A percentile compares a stretch with the other conserved stretches of the same genome.
Conservation (phyloP, 2,329 filamentous ascomycete species). For the Ophiognomonia clavigignenti-juglandacearum region DNA sequence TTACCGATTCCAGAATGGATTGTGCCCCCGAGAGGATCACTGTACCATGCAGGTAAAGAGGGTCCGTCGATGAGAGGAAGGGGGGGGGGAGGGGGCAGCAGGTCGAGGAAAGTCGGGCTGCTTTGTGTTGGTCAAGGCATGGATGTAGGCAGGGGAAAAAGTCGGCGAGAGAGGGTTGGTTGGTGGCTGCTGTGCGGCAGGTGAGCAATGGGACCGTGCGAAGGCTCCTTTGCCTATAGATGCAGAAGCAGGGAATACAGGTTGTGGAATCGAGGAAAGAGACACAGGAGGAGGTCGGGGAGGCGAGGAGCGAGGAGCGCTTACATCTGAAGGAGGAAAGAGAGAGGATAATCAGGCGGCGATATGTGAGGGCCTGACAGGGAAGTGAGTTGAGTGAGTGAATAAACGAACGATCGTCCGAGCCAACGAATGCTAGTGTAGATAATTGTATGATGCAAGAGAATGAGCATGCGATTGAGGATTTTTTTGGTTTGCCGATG, state of each 20-base stretch:
- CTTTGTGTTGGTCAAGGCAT: conserved; percentile 18
- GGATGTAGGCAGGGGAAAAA: conserved; percentile 11
- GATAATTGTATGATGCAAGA: too few species aligned
- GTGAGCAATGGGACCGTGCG: conserved; percentile 7
- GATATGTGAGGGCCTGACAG: too few species aligned
- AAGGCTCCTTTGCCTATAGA: background rate
- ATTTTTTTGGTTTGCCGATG: too few species aligned
- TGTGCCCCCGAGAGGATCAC: conserved; percentile 11
- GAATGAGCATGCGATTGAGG: too few species aligned
- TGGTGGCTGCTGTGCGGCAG: conserved; percentile 3
- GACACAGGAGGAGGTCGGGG: too few species aligned
- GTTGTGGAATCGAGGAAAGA: background rate
- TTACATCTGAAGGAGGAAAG: conserved; percentile 6
- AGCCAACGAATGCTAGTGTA: too few species aligned
- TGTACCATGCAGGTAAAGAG: conserved; percentile 15
- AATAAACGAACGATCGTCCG: too few species aligned
- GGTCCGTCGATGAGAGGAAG: background rate
- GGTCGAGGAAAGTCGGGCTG: conserved; percentile 12
- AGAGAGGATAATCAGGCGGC: background rate
- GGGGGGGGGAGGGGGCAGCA: conserved; percentile 10
- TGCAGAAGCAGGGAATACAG: conserved; percentile 1
- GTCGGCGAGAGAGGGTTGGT: background rate
- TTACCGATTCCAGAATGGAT: conserved; percentile 12
- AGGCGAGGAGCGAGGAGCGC: too few species aligned
- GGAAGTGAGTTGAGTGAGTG: too few species aligned